Conservation (phyloP, 768 basidiomycete species). For the Termitomyces sp. region DNA sequence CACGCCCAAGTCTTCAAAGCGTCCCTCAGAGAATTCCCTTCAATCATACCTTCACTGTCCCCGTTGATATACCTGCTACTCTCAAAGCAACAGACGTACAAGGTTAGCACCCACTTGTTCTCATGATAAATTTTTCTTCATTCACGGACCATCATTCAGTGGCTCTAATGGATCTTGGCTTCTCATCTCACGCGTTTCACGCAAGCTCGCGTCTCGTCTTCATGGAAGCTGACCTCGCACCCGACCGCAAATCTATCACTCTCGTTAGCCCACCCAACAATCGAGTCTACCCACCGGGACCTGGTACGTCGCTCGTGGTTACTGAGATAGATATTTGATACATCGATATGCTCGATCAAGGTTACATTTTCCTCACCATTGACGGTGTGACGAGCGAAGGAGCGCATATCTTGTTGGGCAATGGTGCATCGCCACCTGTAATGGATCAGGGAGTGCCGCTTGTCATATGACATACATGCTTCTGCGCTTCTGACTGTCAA, state of each 20-base stretch:
- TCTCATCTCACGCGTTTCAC: conserved; percentile 35
- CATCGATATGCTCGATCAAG: conserved; percentile 4
- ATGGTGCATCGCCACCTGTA: conserved; percentile 31
- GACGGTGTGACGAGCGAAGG: conserved; percentile 31
- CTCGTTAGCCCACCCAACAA: conserved; percentile 30
- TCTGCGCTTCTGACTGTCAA: not conserved
- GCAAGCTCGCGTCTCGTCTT: conserved; percentile 32
- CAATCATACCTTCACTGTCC: conserved; percentile 27
- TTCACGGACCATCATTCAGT: conserved; percentile 14
- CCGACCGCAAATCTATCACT: conserved; percentile 24
- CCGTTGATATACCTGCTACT: conserved; percentile 24
- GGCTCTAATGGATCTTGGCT: conserved; percentile 34
- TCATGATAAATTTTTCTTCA: not conserved
- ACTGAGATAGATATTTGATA: not conserved
- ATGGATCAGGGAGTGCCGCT: conserved; percentile 22
- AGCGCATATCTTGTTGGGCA: conserved; percentile 30
- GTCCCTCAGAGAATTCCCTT: conserved; percentile 31
- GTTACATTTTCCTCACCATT: conserved; percentile 22
- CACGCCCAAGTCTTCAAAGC: conserved; percentile 27
- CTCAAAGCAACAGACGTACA: conserved; percentile 20
- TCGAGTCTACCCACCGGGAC: conserved; percentile 34
- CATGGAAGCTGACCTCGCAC: conserved; percentile 26
- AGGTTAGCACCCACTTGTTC: conserved; percentile 14
- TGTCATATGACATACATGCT: not conserved
- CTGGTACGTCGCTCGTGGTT: conserved; percentile 20